These are phyloP conservation scores for Fistulifera pelliculosa DNA, from an alignment of 108 stramenopile species.

Conservation along the genomic window DNA sequence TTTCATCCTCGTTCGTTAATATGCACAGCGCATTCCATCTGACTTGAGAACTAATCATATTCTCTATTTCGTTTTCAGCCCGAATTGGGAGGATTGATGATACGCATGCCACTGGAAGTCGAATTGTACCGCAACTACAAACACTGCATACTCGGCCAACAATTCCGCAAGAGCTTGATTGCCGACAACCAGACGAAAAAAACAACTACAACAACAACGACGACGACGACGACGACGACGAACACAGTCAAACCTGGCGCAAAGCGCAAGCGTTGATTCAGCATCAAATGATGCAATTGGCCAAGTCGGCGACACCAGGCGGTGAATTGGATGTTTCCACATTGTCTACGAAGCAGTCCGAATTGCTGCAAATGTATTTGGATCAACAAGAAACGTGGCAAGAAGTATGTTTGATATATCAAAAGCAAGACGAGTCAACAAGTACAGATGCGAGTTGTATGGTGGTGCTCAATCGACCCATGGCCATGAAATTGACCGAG, in stretches of 20 bases:
- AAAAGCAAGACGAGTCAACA: slow-evolving; percentile 23
- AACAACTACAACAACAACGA: too few species aligned
- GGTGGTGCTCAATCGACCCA: slow-evolving; percentile 71
- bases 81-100: slow-evolving; percentile 72
- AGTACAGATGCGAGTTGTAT: slow-evolving; percentile 21
- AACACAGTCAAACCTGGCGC: not conserved
- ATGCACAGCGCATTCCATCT: not conserved
- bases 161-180: slow-evolving; percentile 23
- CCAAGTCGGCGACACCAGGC: slow-evolving; percentile 18
- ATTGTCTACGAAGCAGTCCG: slow-evolving; percentile 29
- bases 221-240: slow-evolving; percentile 3
- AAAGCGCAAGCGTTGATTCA: slow-evolving; percentile 40
- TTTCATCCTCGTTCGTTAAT: not conserved
- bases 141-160: slow-evolving; percentile 36
- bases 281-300: slow-evolving; percentile 43
- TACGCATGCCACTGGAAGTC: slow-evolving; percentile 71
- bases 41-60: not conserved
- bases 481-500: slow-evolving; percentile 65
- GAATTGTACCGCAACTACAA: slow-evolving; percentile 54
- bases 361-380: slow-evolving; percentile 53
- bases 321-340: slow-evolving; percentile 51
- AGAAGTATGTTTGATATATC: slow-evolving; percentile 66
- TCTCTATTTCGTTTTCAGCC: slow-evolving; percentile 25
- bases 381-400: slow-evolving; percentile 77
- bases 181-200: not conserved